Conservation (phyloP, 768 basidiomycete species). For the Macrolepiota fuliginosa region DNA sequence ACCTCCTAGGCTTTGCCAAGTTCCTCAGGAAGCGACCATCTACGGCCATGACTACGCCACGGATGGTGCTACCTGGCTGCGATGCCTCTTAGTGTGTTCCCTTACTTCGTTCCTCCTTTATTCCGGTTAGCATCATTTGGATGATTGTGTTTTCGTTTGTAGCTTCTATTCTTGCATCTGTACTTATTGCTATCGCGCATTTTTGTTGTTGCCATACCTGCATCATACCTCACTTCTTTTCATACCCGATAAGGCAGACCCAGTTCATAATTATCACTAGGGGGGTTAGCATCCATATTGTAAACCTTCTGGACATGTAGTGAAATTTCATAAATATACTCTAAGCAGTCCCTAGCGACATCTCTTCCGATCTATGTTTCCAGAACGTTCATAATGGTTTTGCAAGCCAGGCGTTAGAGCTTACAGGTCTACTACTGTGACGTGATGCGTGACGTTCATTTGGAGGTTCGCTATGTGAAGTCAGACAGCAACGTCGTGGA, state of each 20-base stretch:
- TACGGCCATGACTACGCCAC: constrained; percentile 16
- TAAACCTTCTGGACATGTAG: too few species aligned
- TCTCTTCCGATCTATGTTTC: too few species aligned
- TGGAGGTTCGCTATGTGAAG: background rate
- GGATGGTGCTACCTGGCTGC: constrained; percentile 17
- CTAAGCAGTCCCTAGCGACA: too few species aligned
- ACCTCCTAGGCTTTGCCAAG: constrained; percentile 43
- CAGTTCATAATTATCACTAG: background rate
- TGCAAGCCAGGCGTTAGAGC: too few species aligned
- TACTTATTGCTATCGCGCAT: constrained; percentile 6
- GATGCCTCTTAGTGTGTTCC: constrained; percentile 12
- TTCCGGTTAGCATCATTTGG: constrained; percentile 8
- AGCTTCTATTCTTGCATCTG: constrained; percentile 1
- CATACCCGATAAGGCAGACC: background rate
- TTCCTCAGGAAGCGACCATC: constrained; percentile 32
- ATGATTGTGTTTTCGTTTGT: constrained; percentile 5
- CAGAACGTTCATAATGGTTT: too few species aligned
- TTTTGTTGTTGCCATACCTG: constrained; percentile 3
- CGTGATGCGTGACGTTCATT: constrained; percentile 2
- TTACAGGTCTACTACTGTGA: background rate
- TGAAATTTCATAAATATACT: too few species aligned
- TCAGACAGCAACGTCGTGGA: background rate
- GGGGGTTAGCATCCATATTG: too few species aligned
- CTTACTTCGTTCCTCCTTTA: constrained; percentile 7
- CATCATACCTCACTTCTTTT: constrained; percentile 6